Percentiles rank a stretch among this genome's conserved stretches.
Evolutionary conservation across 108 stramenopile genomes (phyloP).

Genomic region (Asterionellopsis glacialis): DNA sequence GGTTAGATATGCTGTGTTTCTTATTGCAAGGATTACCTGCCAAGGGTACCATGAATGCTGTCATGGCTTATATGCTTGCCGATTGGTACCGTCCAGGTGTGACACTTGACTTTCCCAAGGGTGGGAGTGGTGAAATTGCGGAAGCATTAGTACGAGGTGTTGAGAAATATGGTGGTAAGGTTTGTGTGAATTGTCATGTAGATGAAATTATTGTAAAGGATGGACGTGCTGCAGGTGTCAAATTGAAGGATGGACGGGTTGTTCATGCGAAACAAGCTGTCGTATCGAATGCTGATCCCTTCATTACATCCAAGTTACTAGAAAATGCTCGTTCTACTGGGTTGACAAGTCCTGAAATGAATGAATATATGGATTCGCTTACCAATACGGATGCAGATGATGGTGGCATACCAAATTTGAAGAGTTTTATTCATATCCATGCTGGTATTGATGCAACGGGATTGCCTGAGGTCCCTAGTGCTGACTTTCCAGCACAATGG

Average conservation of each 20-base stretch:
- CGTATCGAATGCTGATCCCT: slow-evolving; percentile 87
- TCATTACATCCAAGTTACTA: slow-evolving; percentile 66
- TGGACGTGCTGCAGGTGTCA: slow-evolving; percentile 74
- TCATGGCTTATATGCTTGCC: slow-evolving; percentile 93
- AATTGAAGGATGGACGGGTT: slow-evolving; percentile 53
- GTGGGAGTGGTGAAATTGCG: slow-evolving; percentile 81
- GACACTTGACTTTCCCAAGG: slow-evolving; percentile 88
- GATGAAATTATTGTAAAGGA: slow-evolving; percentile 81
- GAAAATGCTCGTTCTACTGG: slow-evolving; percentile 27
- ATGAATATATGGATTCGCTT: slow-evolving; percentile 45
- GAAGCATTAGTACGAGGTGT: slow-evolving; percentile 88
- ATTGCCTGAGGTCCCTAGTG: slow-evolving; percentile 54
- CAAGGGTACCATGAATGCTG: slow-evolving; percentile 82
- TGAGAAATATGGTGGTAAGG: slow-evolving; percentile 48
- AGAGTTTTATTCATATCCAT: slow-evolving; percentile 90
- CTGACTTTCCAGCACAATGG: slow-evolving; percentile 92
- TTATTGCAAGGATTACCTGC: slow-evolving; percentile 87
- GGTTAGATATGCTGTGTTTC: slow-evolving; percentile 88
- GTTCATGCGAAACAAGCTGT: slow-evolving; percentile 78
- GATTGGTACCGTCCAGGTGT: slow-evolving; percentile 89
- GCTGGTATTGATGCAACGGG: slow-evolving; percentile 86
- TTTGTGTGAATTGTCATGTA: slow-evolving; percentile 64
- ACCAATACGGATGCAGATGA: slow-evolving; percentile 50
- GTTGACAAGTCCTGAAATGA: slow-evolving; percentile 34
- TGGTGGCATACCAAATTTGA: slow-evolving; percentile 65